phyloP scores from a whole-genome alignment of 1,284 basidiomycete species.

The Phylloporus sp. region DNA sequence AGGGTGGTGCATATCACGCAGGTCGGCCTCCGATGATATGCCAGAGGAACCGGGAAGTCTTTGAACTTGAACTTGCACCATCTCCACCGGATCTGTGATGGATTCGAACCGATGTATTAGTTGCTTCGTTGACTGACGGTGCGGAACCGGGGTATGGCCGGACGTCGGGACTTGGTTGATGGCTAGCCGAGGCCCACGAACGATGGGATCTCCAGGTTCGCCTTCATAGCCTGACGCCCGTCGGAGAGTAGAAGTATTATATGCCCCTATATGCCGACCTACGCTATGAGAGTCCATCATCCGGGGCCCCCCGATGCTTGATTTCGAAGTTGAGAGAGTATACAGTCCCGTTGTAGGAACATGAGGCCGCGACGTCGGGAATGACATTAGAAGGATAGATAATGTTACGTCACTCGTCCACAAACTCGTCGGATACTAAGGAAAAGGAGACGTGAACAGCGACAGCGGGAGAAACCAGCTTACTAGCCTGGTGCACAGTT shows the following conservation, averaged over 20 bases:
- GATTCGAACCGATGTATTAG: slow-evolving; percentile 50
- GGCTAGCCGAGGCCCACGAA: slow-evolving; percentile 2
- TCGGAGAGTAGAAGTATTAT: not conserved
- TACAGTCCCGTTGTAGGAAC: not conserved
- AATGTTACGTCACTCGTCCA: slow-evolving; percentile 17
- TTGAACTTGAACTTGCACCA: slow-evolving; percentile 11
- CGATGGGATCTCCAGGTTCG: not conserved
- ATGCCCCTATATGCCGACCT: not conserved
- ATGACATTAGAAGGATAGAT: slow-evolving; percentile 21
- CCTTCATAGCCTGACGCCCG: not conserved
- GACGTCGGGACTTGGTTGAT: slow-evolving; percentile 4
- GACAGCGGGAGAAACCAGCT: not conserved
- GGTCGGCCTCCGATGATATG: slow-evolving; percentile 17
- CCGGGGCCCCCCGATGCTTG: slow-evolving; percentile 33
- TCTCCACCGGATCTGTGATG: slow-evolving; percentile 26
- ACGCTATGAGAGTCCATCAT: slow-evolving; percentile 16
- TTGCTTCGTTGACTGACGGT: slow-evolving; percentile 39
- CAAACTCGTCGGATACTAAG: not conserved
- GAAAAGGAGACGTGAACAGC: not conserved
- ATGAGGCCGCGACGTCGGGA: slow-evolving; percentile 7
- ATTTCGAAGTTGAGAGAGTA: slow-evolving; percentile 14
- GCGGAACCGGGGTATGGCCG: slow-evolving; percentile 17
- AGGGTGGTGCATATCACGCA: slow-evolving; percentile 10
- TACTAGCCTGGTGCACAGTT: slow-evolving; percentile 7
- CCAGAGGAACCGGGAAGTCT: slow-evolving; percentile 13